phyloP scores from a whole-genome alignment of 2,329 filamentous ascomycete species.

The Aphanocladium album region DNA sequence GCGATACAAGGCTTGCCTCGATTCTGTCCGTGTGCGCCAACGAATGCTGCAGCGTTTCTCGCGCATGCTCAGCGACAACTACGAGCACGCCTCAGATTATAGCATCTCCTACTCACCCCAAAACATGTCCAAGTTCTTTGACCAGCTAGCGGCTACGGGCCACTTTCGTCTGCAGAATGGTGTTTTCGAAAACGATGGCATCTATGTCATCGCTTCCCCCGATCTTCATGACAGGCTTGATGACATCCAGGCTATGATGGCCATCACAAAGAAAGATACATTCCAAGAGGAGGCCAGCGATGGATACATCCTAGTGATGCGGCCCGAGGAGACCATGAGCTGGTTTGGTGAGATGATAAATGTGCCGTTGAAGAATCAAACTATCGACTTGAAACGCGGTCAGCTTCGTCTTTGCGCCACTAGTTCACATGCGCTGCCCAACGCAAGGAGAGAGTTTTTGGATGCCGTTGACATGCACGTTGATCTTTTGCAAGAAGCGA shows the following conservation, averaged over 20 bases:
- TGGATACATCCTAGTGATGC: constrained; percentile 73
- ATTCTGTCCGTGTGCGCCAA: constrained; percentile 93
- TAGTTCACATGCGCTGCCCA: constrained; percentile 72
- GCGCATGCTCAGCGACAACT: constrained; percentile 82
- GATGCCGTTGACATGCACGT: constrained; percentile 78
- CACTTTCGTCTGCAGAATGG: constrained; percentile 82
- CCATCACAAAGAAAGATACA: constrained; percentile 55
- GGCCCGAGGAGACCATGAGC: constrained; percentile 69
- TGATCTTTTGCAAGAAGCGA: constrained; percentile 83
- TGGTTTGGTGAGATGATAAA: constrained; percentile 79
- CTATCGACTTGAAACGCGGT: constrained; percentile 79
- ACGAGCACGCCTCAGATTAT: constrained; percentile 95
- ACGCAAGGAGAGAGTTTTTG: constrained; percentile 72
- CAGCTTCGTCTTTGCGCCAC: constrained; percentile 85
- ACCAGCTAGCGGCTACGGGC: constrained; percentile 72
- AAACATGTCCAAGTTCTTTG: constrained; percentile 69
- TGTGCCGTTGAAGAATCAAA: constrained; percentile 68
- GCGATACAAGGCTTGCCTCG: constrained; percentile 89
- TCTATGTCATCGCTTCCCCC: constrained; percentile 81
- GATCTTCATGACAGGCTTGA: constrained; percentile 68
- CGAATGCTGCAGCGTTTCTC: constrained; percentile 96
- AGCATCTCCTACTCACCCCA: constrained; percentile 70
- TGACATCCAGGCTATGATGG: constrained; percentile 81
- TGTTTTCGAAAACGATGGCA: constrained; percentile 65
- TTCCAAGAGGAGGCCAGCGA: constrained; percentile 67